Base-by-base conservation (phyloP, 495 filamentous ascomycete species). In the Cercophora newfieldiana region DNA sequence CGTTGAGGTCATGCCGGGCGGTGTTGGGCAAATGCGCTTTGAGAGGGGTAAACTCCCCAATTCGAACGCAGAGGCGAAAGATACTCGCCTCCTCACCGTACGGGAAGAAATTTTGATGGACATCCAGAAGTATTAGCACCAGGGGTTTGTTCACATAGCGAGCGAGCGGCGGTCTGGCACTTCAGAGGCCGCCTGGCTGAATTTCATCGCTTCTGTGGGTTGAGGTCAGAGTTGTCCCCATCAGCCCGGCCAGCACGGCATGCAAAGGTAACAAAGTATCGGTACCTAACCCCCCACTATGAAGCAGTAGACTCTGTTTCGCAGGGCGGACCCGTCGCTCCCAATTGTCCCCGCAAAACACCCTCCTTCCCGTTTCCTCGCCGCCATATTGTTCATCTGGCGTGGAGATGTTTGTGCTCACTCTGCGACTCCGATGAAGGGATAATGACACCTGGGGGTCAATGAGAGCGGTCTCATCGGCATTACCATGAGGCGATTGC, bases 121-220 rank as follows among this genome's bases (percentile, higher is more conserved):
- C 65, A 54, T 58, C 37, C 37, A 59, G 50, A 3, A 26, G 19
- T 19, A 31, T 30, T 57, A 60, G 61, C 48, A 28, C 28, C 53
- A 58, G 58, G 62, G 66, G 25, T 21, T 29, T 5, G 25, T 30
- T 10, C 24, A 14, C 26, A 18, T 26, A 22, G 21, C n/a, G 3
- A 19, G 26, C 31, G 28, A 31, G 7, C 18, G 29, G 8, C 22
- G 54, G 50, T 61, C 5, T n/a, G 18, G 48, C 21, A 49, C 10
- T 44, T 3, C 55, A 44, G 22, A 61, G 47, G 55, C 47, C 50
- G 44, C 57, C 44, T n/a, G 7, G 33, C 29, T 61, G 28, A 25
- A 16, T 48, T 54, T 62, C 58, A 63, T 68, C 67, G 67, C 69
- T 70, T 72, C 68, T 69, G 69, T 68, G 68, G 61, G 37, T 64